Conservation (phyloP, 768 basidiomycete genomes). For the Lactifluus piperatus region DNA sequence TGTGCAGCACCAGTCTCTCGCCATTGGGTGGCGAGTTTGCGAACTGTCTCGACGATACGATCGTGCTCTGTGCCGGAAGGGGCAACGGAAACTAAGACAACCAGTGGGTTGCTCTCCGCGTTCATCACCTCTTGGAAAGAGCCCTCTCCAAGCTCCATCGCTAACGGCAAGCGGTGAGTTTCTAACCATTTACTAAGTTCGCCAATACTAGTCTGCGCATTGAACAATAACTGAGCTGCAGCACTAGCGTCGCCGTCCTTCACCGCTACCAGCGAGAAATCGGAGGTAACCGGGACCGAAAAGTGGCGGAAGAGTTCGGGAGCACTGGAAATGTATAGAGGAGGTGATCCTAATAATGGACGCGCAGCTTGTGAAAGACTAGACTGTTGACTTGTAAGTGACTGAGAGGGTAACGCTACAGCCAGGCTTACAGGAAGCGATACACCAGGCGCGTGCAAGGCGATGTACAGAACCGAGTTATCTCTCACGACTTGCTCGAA, state of each 20-base stretch:
- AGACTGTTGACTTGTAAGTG: constrained; percentile 28
- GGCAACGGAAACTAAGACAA: constrained; percentile 60
- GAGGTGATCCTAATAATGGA: constrained; percentile 40
- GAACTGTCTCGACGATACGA: constrained; percentile 39
- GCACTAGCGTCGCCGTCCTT: constrained; percentile 51
- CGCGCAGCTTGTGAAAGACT: constrained; percentile 49
- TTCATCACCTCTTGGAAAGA: constrained; percentile 86
- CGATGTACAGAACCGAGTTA: constrained; percentile 50
- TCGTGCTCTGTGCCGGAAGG: constrained; percentile 25
- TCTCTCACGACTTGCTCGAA: constrained; percentile 36
- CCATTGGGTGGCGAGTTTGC: constrained; percentile 54
- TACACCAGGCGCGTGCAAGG: constrained; percentile 37
- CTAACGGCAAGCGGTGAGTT: constrained; percentile 61
- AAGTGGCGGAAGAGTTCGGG: constrained; percentile 29
- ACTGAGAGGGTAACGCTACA: not conserved
- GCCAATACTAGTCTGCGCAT: constrained; percentile 8
- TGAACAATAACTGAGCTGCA: constrained; percentile 34
- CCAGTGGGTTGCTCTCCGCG: constrained; percentile 61
- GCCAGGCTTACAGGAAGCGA: constrained; percentile 28
- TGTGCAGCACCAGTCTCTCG: constrained; percentile 32
- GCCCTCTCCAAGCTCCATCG: constrained; percentile 64
- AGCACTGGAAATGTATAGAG: constrained; percentile 37
- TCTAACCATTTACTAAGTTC: constrained; percentile 44
- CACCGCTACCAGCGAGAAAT: constrained; percentile 60
- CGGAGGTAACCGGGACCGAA: constrained; percentile 24